Conservation (phyloP, 2,329 filamentous ascomycete species). For the Hymenoscyphus fraxineus region DNA sequence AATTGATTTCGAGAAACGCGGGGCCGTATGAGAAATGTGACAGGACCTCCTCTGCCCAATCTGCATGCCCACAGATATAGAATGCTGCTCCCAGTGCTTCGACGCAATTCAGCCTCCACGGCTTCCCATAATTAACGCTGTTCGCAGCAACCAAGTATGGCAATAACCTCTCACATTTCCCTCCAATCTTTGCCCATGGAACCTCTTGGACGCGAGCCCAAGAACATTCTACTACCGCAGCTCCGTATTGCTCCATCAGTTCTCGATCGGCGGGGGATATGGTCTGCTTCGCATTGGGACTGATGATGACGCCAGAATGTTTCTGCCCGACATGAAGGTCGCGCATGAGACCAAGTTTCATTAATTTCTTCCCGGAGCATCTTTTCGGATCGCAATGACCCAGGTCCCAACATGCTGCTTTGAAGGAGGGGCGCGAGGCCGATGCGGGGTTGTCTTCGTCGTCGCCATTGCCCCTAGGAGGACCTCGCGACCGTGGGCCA, state of each 20-base stretch:
- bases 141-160: conserved; percentile 97
- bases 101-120: conserved; percentile 92
- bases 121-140: conserved; percentile 93
- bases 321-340: conserved; percentile 89
- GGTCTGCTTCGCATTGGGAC: conserved; percentile 84
- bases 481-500: conserved; percentile 52
- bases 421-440: conserved; percentile 57
- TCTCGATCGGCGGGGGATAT: conserved; percentile 79
- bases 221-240: conserved; percentile 93
- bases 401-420: conserved; percentile 96
- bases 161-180: conserved; percentile 84
- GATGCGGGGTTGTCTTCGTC: conserved; percentile 37
- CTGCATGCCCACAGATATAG: conserved; percentile 82
- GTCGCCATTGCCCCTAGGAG: conserved; percentile 44
- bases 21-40: conserved; percentile 83
- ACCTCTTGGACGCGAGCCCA: conserved; percentile 93
- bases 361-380: conserved; percentile 92
- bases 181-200: conserved; percentile 86
- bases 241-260: conserved; percentile 81
- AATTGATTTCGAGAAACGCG: conserved; percentile 88
- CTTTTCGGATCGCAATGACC: conserved; percentile 96
- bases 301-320: conserved; percentile 87
- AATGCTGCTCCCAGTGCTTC: conserved; percentile 93
- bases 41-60: conserved; percentile 85
- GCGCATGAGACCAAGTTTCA: conserved; percentile 89